Base-by-base conservation (phyloP, 1,284 basidiomycete species). In the Ganoderma multipileum region DNA sequence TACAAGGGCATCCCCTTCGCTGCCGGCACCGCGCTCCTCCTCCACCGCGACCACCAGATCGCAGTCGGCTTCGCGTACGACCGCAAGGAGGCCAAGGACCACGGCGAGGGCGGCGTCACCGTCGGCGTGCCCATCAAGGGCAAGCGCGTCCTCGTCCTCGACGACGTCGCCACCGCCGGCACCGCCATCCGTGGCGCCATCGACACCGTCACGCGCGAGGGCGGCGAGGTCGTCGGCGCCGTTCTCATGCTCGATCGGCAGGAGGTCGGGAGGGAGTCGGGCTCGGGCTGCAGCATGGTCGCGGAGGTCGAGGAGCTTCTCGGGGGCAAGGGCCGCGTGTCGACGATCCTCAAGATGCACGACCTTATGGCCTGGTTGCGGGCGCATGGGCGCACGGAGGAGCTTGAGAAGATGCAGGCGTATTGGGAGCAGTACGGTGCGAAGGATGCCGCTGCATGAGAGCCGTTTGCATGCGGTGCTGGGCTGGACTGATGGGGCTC, bases 1-100 rank as follows among this genome's bases (percentile, higher is more conserved):
- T 99, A 99, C 86, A 99, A 99, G 83, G 97, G 96, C 52, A 99
- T 99, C 77, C 91, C 97, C 0, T 90, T 99, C 61, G 97, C 96
- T 0, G 94, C 97, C 0, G 90, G 94, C 59, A 96, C 97, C 1
- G 87, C 94, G 2, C 86, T 98, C 33, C 86, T 92, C 39, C 85
- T 99, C 42, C 86, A 91, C 70, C 85, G 89, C 42, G 83, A 88
- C 68, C 86, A 95, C 76, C 82, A 84, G 3, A 84, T 91, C 61
- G 84, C 91, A 59, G 89, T 96, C 38, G 93, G 93, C 0, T 95
- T 95, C 75, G 93, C 93, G 42, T 98, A 97, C 78, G 97, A 99
- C 80, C 87, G 97, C 54, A 99, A 99, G 82, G 98, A 99, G 81
- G 92, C 87, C 58, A 99, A 99, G 82, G 92, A 94, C 70, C 97